Conservation (phyloP, 306 rosid species). For the Medicago lupulina region DNA sequence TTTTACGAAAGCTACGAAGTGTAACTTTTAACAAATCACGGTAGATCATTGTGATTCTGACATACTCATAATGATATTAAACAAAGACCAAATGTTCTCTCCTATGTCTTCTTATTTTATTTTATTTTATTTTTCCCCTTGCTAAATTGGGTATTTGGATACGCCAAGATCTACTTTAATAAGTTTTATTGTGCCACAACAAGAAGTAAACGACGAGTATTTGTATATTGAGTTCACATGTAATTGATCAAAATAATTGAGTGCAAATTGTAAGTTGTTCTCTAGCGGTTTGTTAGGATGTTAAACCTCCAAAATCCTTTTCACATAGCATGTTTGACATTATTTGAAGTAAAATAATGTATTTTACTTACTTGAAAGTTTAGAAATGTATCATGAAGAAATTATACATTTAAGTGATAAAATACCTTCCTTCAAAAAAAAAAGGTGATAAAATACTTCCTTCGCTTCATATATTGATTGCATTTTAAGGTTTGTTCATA, state of each 20-base stretch:
- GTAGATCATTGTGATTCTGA: too few relatives aligned
- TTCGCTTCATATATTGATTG: not conserved
- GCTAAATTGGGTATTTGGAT: not conserved
- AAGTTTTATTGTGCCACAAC: not conserved
- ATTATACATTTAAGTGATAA: not conserved
- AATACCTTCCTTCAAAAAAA: not conserved
- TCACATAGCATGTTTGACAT: not conserved
- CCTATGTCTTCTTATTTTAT: not conserved
- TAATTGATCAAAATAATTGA: not conserved
- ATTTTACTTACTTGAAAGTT: not conserved
- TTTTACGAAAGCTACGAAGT: too few relatives aligned
- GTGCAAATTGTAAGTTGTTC: not conserved
- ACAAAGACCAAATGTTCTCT: not conserved
- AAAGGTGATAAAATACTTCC: not conserved
- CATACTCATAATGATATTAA: too few relatives aligned
- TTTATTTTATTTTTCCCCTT: not conserved
- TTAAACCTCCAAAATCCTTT: conserved; percentile 17
- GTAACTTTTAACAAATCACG: too few relatives aligned
- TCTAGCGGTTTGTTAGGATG: not conserved
- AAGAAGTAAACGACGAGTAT: not conserved
- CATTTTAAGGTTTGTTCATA: not conserved
- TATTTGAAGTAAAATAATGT: not conserved
- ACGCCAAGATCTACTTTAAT: not conserved
- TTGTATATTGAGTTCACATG: not conserved
- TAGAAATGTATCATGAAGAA: not conserved